Base-by-base conservation (phyloP, 768 basidiomycete species). In the Calvatia gigantea region DNA sequence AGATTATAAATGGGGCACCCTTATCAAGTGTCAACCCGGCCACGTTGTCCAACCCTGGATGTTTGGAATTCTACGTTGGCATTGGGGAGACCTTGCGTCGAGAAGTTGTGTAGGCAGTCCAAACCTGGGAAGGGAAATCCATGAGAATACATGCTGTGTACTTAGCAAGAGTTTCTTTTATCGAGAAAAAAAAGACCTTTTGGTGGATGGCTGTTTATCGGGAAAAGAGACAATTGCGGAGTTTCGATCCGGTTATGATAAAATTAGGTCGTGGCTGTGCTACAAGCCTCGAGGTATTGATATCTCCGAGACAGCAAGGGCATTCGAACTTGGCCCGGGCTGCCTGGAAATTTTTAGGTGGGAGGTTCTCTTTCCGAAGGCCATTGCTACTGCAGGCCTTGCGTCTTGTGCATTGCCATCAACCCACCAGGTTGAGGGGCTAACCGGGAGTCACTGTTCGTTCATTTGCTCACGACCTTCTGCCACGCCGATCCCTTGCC, bases 1-100 rank as follows among this genome's bases (percentile, higher is more conserved):
- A 88, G 87, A 85, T 92, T 61, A 83, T 92, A 70, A 90, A 91
- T 67, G 90, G 91, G 8, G 83, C 87, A 2, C 75, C 82, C n/a
- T 60, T 87, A 47, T 76, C 79, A 33, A 81, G 72, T 56, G 82
- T 91, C 43, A 91, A 91, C 65, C 81, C 79, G 15, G 77, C 87
- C 31, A 91, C 89, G 14, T 66, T 93, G 59, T 73, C 80, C 31
- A 91, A 92, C 67, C 86, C 90, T 15, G 83, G 82, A 60, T 89
- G 86, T 68, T 75, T 91, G 45, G 71, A 65, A 5, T 81, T 80
- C 60, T 91, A 86, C 70, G 79, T 65, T 39, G 69, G 74, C n/a
- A 67, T 84, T 47, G 85, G 87, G 37, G 64, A 72, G 47, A 56
- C 44, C 48, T 66, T 88, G 66, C 71, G 84, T 47, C 67, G 59